phyloP scores from a whole-genome alignment of 2,329 filamentous ascomycete species.

The Pleurostoma richardsiae region DNA sequence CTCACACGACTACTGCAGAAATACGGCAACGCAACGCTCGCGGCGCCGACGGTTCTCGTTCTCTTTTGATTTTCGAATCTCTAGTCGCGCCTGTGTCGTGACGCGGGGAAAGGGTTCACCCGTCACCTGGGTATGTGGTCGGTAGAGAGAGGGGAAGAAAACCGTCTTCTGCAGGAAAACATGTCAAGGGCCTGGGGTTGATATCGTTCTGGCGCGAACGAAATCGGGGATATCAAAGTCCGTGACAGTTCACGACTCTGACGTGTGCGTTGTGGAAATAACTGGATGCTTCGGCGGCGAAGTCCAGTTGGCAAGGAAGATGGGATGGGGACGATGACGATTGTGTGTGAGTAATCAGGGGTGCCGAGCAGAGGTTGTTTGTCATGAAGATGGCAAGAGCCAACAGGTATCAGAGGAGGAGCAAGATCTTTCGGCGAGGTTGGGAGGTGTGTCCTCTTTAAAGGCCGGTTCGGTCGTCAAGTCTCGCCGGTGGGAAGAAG shows the following conservation, averaged over 20 bases:
- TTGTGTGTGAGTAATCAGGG: slow-evolving; percentile 3
- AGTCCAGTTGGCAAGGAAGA: slow-evolving; percentile 20
- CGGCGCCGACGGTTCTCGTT: slow-evolving; percentile 3
- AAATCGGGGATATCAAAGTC: slow-evolving; percentile 26
- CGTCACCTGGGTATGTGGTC: slow-evolving; percentile 60
- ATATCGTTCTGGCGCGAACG: slow-evolving; percentile 1
- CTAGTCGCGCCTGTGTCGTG: slow-evolving; percentile 40
- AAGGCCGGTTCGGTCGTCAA: background rate
- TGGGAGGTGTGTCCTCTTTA: background rate
- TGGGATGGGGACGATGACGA: background rate
- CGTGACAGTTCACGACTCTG: slow-evolving; percentile 22
- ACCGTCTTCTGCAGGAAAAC: slow-evolving; percentile 51
- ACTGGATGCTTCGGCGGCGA: slow-evolving; percentile 26
- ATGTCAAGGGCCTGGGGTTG: slow-evolving; percentile 41
- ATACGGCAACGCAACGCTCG: slow-evolving; percentile 10
- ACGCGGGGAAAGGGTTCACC: slow-evolving; percentile 39
- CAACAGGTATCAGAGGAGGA: slow-evolving; percentile 12
- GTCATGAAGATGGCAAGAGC: slow-evolving; percentile 13
- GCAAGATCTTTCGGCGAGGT: slow-evolving; percentile 5
- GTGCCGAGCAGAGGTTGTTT: slow-evolving; percentile 7
- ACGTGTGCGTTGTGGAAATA: slow-evolving; percentile 26
- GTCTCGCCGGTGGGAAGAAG: background rate
- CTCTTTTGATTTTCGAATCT: slow-evolving; percentile 7
- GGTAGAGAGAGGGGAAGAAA: slow-evolving; percentile 51
- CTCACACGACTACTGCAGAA: slow-evolving; percentile 3